Evolutionary conservation across 345 rosid species (phyloP), one percentile per base, ranked within the genome.

Genomic region (Barbarea vulgaris): DNA sequence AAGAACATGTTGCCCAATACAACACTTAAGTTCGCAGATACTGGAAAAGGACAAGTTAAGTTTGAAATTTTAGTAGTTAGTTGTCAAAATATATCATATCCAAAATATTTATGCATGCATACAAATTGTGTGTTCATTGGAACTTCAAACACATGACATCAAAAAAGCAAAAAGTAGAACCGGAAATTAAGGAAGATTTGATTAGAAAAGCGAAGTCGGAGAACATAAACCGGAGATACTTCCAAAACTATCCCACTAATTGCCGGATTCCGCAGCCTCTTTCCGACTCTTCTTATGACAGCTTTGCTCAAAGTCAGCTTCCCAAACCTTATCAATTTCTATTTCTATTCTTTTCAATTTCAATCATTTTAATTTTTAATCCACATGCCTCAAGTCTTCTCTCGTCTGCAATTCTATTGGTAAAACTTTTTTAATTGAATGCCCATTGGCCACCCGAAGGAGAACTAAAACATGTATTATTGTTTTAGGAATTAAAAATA

Each of bases 121-220:
- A 17, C 30, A 65, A 27, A 24, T 14, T 6, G 18, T 48, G 53
- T 47, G 33, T 75, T 58, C 68, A 59, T 42, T 59, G 63, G 41
- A 67, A 75, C 62, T 75, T 75, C 79, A 67, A 75, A 67, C 54
- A 58, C 8, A 30, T 75, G 74, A 75, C 69, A 52, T 75, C 34
- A 74, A 33, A 31, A 33, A 30, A 24, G 51, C 21, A 15, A 56
- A 58, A 39, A 19, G 48, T 14, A 37, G 61, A 36, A 51, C 67
- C 79, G 73, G 73, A 59, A 58, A 28, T 48, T 58, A 66, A n/a
- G 72, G 72, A 33, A 47, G 19, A 22, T 65, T 75, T n/a, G 41
- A 51, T 34, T 13, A 53, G 56, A 74, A 15, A 55, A 22, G 44
- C 36, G n/a, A 59, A 50, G 67, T 50, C 68, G 79, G 53, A 66